These are phyloP conservation scores for Eucalyptus sideroxylon DNA, from an alignment of 345 rosid genomes.

Conservation along the genomic window DNA sequence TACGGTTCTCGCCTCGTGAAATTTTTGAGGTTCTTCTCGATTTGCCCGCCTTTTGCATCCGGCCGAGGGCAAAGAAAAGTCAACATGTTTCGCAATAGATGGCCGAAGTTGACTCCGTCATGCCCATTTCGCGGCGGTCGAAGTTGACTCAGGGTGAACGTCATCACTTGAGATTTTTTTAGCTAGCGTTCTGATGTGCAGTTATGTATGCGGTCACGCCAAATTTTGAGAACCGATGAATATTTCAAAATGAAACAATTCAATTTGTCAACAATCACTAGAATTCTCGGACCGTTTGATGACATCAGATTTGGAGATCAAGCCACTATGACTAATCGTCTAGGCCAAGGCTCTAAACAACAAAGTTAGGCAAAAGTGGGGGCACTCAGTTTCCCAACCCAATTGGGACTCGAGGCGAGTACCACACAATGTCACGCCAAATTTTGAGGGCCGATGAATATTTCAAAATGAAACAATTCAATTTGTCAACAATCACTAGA, in stretches of 20 bases:
- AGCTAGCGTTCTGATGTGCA: neutral
- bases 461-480: neutral
- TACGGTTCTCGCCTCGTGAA: neutral
- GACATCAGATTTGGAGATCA: neutral
- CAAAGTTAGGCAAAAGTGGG: no score
- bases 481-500: neutral
- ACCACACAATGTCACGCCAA: neutral
- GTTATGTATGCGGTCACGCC: neutral
- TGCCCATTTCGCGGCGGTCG: neutral
- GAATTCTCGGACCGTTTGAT: neutral
- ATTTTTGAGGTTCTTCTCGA: neutral
- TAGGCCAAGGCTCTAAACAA: no score
- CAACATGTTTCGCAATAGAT: neutral
- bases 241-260: neutral
- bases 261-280: neutral
- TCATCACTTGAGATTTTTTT: neutral
- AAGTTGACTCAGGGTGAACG: no score
- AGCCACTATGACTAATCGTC: no score
- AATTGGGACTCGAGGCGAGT: no score
- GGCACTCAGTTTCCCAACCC: no score
- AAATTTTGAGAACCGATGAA: neutral
- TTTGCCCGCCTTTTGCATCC: neutral
- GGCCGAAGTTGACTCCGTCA: neutral
- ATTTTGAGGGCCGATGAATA: neutral
- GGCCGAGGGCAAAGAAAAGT: neutral